These are phyloP conservation scores for Westerdykella ornata DNA, from an alignment of 2,329 filamentous ascomycete genomes.

Conservation along the genomic window DNA sequence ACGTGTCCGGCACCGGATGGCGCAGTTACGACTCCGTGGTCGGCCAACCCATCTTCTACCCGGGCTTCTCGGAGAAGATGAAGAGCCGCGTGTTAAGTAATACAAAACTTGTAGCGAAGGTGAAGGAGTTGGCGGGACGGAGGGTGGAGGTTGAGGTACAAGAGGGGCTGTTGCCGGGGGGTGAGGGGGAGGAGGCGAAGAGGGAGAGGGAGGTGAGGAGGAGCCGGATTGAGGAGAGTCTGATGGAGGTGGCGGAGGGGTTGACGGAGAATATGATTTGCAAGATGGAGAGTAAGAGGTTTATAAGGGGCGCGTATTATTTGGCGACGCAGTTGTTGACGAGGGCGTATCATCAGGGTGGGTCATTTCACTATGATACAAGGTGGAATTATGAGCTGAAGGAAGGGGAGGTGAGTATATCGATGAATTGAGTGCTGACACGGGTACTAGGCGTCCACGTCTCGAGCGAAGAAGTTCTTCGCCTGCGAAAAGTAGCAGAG, in stretches of 20 bases:
- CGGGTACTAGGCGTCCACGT: constrained; percentile 65
- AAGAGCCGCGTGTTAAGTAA: constrained; percentile 69
- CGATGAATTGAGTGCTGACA: not conserved
- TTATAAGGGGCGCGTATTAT: constrained; percentile 91
- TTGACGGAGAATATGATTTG: constrained; percentile 96
- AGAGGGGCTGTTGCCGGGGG: constrained; percentile 54
- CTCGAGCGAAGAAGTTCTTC: constrained; percentile 84
- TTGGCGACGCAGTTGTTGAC: constrained; percentile 80
- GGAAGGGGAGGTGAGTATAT: not conserved
- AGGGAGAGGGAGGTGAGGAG: constrained; percentile 56
- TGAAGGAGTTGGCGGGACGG: constrained; percentile 67
- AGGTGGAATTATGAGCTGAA: not conserved
- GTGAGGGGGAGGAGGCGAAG: constrained; percentile 47
- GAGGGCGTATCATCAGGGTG: constrained; percentile 86
- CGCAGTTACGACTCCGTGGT: constrained; percentile 86
- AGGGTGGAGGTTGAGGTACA: constrained; percentile 69
- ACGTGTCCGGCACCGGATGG: constrained; percentile 92
- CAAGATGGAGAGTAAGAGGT: constrained; percentile 93
- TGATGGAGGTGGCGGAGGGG: constrained; percentile 75
- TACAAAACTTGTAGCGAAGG: constrained; percentile 65
- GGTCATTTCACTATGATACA: not conserved
- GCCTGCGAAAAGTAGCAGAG: constrained; percentile 73
- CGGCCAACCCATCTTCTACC: constrained; percentile 88
- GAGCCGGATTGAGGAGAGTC: constrained; percentile 62
- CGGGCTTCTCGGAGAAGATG: constrained; percentile 87